phyloP scores from a whole-genome alignment of 2,329 filamentous ascomycete genomes.

The Stagonosporopsis chrysanthemi region DNA sequence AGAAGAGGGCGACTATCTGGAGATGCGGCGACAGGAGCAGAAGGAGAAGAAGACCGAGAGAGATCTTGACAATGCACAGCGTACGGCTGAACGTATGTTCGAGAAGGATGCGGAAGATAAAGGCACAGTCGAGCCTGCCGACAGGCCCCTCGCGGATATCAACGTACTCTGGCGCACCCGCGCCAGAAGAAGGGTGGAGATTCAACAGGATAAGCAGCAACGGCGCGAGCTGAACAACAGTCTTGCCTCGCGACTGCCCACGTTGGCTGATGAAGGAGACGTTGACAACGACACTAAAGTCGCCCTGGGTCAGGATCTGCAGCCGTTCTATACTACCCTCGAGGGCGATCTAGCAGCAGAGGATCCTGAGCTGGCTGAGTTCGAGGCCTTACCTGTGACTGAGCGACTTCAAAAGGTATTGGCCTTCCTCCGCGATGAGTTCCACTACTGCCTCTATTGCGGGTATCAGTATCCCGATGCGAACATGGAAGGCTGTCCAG shows the following conservation, averaged over 20 bases:
- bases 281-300: constrained; percentile 76
- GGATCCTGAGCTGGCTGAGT: constrained; percentile 80
- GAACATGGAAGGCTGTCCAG: constrained; percentile 87
- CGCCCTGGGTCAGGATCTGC: constrained; percentile 68
- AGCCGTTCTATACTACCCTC: constrained; percentile 58
- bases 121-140: constrained; percentile 34
- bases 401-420: constrained; percentile 75
- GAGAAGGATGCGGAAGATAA: constrained; percentile 37
- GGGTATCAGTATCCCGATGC: constrained; percentile 80
- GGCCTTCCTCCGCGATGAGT: constrained; percentile 71
- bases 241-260: constrained; percentile 62
- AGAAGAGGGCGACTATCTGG: constrained; percentile 47
- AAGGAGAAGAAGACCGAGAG: constrained; percentile 63
- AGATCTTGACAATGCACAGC: constrained; percentile 79
- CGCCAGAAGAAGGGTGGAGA: constrained; percentile 72
- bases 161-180: constrained; percentile 83
- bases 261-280: constrained; percentile 67
- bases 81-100: constrained; percentile 79
- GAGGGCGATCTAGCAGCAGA: constrained; percentile 78
- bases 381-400: constrained; percentile 71
- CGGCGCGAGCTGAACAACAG: constrained; percentile 40
- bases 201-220: constrained; percentile 65
- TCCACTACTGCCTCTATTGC: constrained; percentile 95
- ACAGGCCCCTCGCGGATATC: constrained; percentile 69
- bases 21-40: constrained; percentile 42